Conservation (phyloP, 768 basidiomycete species). For the Tylopilus sp. region DNA sequence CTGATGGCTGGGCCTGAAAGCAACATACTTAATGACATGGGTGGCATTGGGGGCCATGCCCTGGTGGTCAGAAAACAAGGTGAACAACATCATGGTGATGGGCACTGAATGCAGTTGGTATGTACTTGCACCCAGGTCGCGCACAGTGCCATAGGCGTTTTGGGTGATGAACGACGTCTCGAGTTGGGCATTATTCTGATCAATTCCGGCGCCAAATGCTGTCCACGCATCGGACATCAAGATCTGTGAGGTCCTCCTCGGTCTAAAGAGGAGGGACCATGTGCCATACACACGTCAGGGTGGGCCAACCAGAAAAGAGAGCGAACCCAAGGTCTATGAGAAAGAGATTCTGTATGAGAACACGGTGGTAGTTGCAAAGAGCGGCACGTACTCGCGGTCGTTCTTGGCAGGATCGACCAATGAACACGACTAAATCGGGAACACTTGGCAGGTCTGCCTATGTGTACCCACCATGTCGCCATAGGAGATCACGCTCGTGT, state of each 20-base stretch:
- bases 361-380: slow-evolving; percentile 1
- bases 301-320: slow-evolving; percentile 40
- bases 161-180: slow-evolving; percentile 51
- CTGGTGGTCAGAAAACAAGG: slow-evolving; percentile 30
- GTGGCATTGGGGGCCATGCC: slow-evolving; percentile 58
- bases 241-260: slow-evolving; percentile 43
- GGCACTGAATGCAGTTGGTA: background rate
- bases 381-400: no score
- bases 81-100: background rate
- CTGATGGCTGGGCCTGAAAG: slow-evolving; percentile 76
- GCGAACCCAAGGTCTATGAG: slow-evolving; percentile 42
- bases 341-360: slow-evolving; percentile 30
- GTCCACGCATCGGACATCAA: slow-evolving; percentile 63
- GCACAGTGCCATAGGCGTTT: slow-evolving; percentile 55
- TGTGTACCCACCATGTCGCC: background rate
- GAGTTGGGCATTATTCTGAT: slow-evolving; percentile 37
- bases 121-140: slow-evolving; percentile 68
- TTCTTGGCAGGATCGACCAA: background rate
- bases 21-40: slow-evolving; percentile 61
- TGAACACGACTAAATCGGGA: background rate
- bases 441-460: background rate
- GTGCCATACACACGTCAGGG: slow-evolving; percentile 37
- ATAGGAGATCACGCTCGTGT: no score
- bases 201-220: slow-evolving; percentile 43
- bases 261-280: slow-evolving; percentile 47